Percentiles rank a stretch among this genome's conserved stretches.
phyloP scores from a whole-genome alignment of 2,329 filamentous ascomycete species.

The Aspergillus ochraceus region DNA sequence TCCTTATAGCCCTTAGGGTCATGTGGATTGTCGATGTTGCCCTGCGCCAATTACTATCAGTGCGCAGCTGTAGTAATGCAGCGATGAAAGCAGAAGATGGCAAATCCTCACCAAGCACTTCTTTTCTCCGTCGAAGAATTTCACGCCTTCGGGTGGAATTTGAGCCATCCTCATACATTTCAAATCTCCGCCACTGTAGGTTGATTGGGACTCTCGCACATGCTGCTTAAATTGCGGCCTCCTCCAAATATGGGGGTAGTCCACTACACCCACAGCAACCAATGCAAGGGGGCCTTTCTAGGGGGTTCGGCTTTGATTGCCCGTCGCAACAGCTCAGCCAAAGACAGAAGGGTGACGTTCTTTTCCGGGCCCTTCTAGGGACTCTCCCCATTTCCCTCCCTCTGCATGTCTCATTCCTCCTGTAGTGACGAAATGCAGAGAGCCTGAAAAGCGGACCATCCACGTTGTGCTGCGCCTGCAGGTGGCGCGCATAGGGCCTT shows the following conservation, averaged over 20 bases:
- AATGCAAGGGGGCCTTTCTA: constrained; percentile 31
- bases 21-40: not conserved
- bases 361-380: constrained; percentile 17
- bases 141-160: constrained; percentile 12
- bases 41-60: not conserved
- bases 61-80: not conserved
- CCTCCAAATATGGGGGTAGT: constrained; percentile 23
- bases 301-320: constrained; percentile 27
- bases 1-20: not conserved
- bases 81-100: not conserved
- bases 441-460: constrained; percentile 25
- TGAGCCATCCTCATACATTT: constrained; percentile 10
- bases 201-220: constrained; percentile 16
- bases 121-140: constrained; percentile 2
- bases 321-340: constrained; percentile 22
- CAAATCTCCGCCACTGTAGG: constrained; percentile 12
- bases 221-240: constrained; percentile 19
- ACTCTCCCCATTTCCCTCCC: constrained; percentile 16
- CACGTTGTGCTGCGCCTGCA: constrained; percentile 35
- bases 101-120: constrained; percentile 7
- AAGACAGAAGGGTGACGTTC: constrained; percentile 19
- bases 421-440: constrained; percentile 30
- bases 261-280: constrained; percentile 20
- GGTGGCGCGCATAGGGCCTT: constrained; percentile 20
- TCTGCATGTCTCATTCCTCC: constrained; percentile 34